These are phyloP conservation scores for Solanum peruvianum DNA, from an alignment of 257 asterid species.

Conservation along the genomic window DNA sequence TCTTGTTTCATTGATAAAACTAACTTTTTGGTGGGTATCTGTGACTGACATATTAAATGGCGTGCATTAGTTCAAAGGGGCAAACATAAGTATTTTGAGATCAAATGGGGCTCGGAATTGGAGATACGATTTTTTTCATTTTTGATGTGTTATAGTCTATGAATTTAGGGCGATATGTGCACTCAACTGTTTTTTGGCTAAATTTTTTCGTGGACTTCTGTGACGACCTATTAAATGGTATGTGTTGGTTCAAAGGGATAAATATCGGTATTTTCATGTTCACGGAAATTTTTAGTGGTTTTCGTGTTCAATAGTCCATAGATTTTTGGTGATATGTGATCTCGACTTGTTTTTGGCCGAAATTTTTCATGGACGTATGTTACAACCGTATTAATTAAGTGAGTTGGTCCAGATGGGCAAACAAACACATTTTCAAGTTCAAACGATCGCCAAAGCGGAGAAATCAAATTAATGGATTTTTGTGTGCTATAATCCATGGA, in stretches of 20 bases:
- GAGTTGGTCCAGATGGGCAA: not conserved
- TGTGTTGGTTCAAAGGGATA: not conserved
- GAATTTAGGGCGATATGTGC: not conserved
- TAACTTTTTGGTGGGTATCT: too few species aligned
- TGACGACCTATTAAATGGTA: not conserved
- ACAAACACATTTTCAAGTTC: not conserved
- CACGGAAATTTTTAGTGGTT: not conserved
- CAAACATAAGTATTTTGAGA: too few species aligned
- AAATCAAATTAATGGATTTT: too few species aligned
- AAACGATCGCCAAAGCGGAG: not conserved
- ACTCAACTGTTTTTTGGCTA: too few species aligned
- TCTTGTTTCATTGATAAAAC: not conserved
- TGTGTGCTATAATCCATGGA: too few species aligned
- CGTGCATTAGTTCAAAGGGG: too few species aligned
- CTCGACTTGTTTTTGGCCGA: too few species aligned
- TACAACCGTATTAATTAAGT: not conserved
- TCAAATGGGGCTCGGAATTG: too few species aligned
- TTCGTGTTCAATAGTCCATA: too few species aligned
- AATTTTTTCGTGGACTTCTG: fast-evolving
- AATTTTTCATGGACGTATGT: not conserved
- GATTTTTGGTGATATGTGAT: too few species aligned
- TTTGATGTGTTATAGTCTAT: not conserved
- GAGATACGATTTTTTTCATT: too few species aligned
- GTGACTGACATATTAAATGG: too few species aligned
- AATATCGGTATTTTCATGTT: not conserved